Evolutionary conservation across 129 eudicot species (phyloP).

Genomic region (Flaveria brownii): DNA sequence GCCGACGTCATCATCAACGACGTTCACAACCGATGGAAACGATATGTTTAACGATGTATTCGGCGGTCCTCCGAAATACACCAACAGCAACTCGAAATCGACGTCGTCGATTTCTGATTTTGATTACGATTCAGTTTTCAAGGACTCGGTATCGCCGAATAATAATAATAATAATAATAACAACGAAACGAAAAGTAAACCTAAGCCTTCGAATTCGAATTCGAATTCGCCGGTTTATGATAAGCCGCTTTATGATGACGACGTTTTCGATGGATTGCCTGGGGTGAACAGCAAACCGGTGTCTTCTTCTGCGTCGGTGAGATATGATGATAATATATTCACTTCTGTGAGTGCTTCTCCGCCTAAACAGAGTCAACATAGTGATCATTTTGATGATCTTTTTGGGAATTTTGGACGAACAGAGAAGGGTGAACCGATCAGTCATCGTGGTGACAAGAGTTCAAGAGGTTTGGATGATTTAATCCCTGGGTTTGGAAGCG

Average conservation of each 20-base stretch:
- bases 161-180: background rate
- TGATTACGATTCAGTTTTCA: slow-evolving; percentile 58
- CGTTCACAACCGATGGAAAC: slow-evolving; percentile 30
- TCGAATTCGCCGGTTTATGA: slow-evolving; percentile 52
- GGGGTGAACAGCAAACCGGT: slow-evolving; percentile 29
- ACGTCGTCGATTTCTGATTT: slow-evolving; percentile 46
- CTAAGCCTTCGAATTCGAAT: slow-evolving; percentile 35
- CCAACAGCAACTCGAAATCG: slow-evolving; percentile 34
- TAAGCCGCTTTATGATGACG: slow-evolving; percentile 39
- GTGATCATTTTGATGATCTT: slow-evolving; percentile 36
- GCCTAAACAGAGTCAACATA: slow-evolving; percentile 26
- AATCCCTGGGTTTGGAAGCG: slow-evolving; percentile 64
- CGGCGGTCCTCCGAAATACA: slow-evolving; percentile 62
- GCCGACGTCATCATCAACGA: slow-evolving; percentile 25
- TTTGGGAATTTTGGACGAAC: slow-evolving; percentile 30
- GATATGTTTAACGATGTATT: slow-evolving; percentile 49
- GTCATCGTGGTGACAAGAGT: slow-evolving; percentile 17
- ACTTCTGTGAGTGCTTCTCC: slow-evolving; percentile 16
- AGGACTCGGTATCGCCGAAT: slow-evolving; percentile 26
- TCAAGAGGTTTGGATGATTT: slow-evolving; percentile 31
- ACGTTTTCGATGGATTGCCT: slow-evolving; percentile 26
- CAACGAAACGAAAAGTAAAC: slow-evolving; percentile 23
- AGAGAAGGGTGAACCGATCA: slow-evolving; percentile 26
- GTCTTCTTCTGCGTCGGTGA: slow-evolving; percentile 30
- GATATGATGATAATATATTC: slow-evolving; percentile 26